Evolutionary conservation across 2,329 filamentous ascomycete genomes (phyloP).

Genomic region (Plectosphaerella sp.): DNA sequence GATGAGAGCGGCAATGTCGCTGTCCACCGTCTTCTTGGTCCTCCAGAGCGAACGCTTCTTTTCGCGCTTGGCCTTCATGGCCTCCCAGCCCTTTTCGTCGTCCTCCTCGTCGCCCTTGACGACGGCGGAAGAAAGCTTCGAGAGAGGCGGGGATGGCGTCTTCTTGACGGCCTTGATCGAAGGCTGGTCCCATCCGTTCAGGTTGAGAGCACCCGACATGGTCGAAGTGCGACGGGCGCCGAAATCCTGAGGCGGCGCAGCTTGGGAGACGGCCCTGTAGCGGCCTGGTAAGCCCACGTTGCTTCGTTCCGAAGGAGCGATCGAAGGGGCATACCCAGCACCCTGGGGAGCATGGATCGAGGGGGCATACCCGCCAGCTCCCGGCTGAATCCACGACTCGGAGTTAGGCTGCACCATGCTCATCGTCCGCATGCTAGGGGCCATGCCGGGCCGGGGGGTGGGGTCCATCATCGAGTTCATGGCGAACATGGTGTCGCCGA

Average conservation of each 20-base stretch:
- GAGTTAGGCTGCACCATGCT: conserved; percentile 75
- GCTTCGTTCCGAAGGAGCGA: conserved; percentile 92
- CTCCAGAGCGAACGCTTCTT: conserved; percentile 65
- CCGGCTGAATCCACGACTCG: conserved; percentile 50
- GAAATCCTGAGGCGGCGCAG: conserved; percentile 22
- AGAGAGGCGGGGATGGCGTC: conserved; percentile 30
- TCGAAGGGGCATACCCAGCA: conserved; percentile 75
- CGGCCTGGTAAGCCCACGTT: conserved; percentile 86
- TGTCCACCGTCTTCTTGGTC: conserved; percentile 51
- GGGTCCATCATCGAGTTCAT: conserved; percentile 24
- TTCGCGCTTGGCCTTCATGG: conserved; percentile 65
- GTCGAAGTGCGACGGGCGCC: conserved; percentile 23
- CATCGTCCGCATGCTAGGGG: conserved; percentile 62
- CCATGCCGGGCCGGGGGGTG: conserved; percentile 29
- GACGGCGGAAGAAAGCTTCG: conserved; percentile 29
- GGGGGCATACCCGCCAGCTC: conserved; percentile 39
- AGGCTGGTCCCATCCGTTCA: conserved; percentile 19
- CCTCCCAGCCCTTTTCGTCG: conserved; percentile 65
- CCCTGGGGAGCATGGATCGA: conserved; percentile 43
- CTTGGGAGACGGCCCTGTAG: conserved; percentile 82
- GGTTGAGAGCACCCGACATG: conserved; percentile 34
- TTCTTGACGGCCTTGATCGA: conserved; percentile 34
- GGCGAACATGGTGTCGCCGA: conserved; percentile 35
- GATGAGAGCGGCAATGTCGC: conserved; percentile 45
- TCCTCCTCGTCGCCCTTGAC: conserved; percentile 44